These are phyloP conservation scores for Cystobasidiopsis lactophilus DNA, from an alignment of 768 basidiomycete species.

Conservation along the genomic window DNA sequence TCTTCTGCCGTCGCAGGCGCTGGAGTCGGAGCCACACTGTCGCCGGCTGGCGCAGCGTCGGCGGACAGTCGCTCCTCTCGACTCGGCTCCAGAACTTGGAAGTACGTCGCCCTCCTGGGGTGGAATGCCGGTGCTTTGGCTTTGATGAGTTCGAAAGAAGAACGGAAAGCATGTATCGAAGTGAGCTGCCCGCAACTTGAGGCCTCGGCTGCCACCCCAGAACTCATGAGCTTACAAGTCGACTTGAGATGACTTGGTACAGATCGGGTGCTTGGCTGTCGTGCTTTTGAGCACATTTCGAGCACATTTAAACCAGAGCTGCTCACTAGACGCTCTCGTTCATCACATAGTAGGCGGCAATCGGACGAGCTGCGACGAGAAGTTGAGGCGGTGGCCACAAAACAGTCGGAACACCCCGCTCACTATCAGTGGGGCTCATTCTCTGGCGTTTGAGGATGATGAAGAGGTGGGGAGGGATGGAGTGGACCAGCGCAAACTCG, in stretches of 20 bases:
- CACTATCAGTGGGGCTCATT: constrained; percentile 61
- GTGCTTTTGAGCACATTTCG: too few relatives aligned
- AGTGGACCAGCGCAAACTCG: constrained; percentile 66
- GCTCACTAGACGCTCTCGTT: constrained; percentile 73
- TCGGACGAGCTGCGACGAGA: constrained; percentile 38
- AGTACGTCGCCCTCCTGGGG: neutral
- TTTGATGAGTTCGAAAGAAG: constrained; percentile 51
- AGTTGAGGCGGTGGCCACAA: neutral
- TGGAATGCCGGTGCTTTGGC: constrained; percentile 45
- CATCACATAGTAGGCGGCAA: constrained; percentile 69
- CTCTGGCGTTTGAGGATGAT: constrained; percentile 74
- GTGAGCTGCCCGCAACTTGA: constrained; percentile 33
- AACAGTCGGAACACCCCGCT: constrained; percentile 15
- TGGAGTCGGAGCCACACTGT: too few relatives aligned
- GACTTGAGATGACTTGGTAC: neutral
- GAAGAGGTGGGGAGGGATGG: constrained; percentile 57
- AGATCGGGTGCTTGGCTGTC: constrained; percentile 37
- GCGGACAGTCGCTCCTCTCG: neutral
- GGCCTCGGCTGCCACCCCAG: constrained; percentile 28
- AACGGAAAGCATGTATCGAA: constrained; percentile 32
- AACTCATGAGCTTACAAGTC: neutral
- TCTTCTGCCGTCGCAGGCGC: too few relatives aligned
- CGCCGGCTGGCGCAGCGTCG: too few relatives aligned
- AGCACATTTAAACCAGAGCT: constrained; percentile 50
- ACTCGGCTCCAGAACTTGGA: neutral